Conservation (phyloP, 192 early-diverging fungal genomes). For the Podila horticola region DNA sequence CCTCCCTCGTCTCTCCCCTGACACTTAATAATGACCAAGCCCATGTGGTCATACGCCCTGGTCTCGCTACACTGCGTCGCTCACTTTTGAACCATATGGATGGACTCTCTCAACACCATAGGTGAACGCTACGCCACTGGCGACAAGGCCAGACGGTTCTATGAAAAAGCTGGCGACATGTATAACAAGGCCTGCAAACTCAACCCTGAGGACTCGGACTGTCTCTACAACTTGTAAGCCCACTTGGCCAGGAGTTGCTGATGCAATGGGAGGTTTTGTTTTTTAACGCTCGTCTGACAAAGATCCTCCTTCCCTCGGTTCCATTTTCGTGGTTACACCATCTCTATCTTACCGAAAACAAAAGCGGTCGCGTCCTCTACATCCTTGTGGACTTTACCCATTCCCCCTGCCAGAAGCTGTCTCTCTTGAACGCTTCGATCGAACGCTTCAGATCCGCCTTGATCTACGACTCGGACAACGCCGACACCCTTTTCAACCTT, state of each 20-base stretch:
- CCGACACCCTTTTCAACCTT: slow-evolving; percentile 75
- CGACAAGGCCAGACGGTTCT: slow-evolving; percentile 73
- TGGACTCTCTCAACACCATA: neutral
- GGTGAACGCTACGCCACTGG: slow-evolving; percentile 77
- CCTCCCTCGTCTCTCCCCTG: neutral
- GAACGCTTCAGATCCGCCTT: slow-evolving; percentile 61
- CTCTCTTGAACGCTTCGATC: slow-evolving; percentile 63
- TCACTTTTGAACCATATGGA: neutral
- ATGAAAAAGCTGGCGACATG: slow-evolving; percentile 71
- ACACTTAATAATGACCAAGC: neutral
- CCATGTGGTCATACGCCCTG: no score
- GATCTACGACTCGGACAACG: slow-evolving; percentile 58
- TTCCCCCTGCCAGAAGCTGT: slow-evolving; percentile 48
- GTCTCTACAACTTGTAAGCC: slow-evolving; percentile 74
- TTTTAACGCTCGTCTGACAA: no score
- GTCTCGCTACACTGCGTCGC: neutral
- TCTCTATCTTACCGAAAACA: neutral
- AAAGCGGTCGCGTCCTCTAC: slow-evolving; percentile 66
- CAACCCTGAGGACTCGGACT: slow-evolving; percentile 64
- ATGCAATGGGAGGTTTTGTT: no score
- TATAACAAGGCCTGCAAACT: slow-evolving; percentile 69
- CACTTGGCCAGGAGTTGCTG: neutral
- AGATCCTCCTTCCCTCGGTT: no score
- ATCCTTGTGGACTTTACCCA: slow-evolving; percentile 66
- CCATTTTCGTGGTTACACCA: neutral